Base-by-base conservation (phyloP, 208 protist species). In the Wallacemonas sp. region DNA sequence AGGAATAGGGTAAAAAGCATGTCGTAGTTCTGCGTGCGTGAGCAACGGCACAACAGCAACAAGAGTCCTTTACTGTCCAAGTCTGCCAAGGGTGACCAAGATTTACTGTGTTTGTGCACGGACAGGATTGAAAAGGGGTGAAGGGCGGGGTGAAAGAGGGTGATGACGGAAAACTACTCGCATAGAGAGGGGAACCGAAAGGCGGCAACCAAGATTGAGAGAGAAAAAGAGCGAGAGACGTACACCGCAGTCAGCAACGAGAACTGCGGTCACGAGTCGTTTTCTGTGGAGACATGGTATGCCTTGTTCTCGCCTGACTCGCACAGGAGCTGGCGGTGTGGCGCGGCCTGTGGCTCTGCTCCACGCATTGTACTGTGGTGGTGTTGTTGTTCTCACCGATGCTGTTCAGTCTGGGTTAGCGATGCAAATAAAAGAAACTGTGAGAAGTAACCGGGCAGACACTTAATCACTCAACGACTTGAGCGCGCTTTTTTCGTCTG, bases 401-500 rank as follows among this genome's bases (percentile, higher is more conserved):
- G n/a, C n/a, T n/a, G n/a, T n/a, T 41, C 10, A 16, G 36, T 41
- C 10, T 41, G 36, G 7, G 36, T 48, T 48, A 48, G 8, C 42
- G 26, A 14, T 32, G 48, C 48, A 32, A 65, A 64, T 31, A 16
- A 67, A 49, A 29, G 42, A 25, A 70, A 45, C 29, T 61, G 49
- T 44, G 25, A 36, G 20, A 61, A 76, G 42, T 31, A 32, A 10
- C 10, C 39, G 1, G 18, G 38, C 23, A 42, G n/a, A 54, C 22
- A 67, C 29, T 26, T 48, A 48, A 7, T 32, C 50, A 18, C 52
- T 25, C 42, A 57, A 31, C 36, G 20, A 59, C 42, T 68, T 57
- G 23, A 81, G 50, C 12, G 72, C 79, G 38, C 65, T 72, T 33
- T 82, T 66, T 25, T 89, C 73, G 67, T 96, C 90, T 2, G 33